Evolutionary conservation across 2,329 filamentous ascomycete genomes (phyloP).

Genomic region (Davidsoniella virescens): DNA sequence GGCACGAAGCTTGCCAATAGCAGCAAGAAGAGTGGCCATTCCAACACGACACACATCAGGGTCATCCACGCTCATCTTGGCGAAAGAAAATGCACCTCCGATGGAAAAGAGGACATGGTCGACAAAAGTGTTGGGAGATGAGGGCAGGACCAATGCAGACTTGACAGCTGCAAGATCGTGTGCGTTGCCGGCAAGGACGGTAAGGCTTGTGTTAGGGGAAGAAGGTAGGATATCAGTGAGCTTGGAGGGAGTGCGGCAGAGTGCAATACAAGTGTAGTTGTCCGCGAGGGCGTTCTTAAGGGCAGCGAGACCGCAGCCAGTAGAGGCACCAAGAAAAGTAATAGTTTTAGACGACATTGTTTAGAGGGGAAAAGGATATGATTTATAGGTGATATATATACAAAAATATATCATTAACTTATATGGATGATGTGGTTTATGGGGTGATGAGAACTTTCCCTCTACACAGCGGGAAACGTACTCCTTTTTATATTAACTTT

Average conservation of each 20-base stretch:
- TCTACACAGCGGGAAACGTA: no score
- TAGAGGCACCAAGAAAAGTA: slow-evolving; percentile 37
- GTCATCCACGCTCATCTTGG: slow-evolving; percentile 26
- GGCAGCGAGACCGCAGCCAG: slow-evolving; percentile 30
- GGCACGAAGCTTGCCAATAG: slow-evolving; percentile 20
- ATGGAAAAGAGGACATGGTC: slow-evolving; percentile 33
- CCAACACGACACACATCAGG: slow-evolving; percentile 31
- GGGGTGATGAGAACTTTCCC: no score
- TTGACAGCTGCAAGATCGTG: slow-evolving; percentile 25
- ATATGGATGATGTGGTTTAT: no score
- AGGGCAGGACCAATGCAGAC: slow-evolving; percentile 20
- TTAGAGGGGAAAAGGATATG: background rate
- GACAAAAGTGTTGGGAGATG: slow-evolving; percentile 21
- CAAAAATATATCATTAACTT: no score
- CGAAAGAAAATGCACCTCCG: slow-evolving; percentile 22
- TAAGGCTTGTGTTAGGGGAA: slow-evolving; percentile 19
- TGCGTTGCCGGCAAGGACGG: slow-evolving; percentile 31
- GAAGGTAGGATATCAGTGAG: slow-evolving; percentile 24
- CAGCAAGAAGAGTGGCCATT: slow-evolving; percentile 26
- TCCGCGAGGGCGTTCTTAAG: slow-evolving; percentile 29
- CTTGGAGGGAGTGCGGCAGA: slow-evolving; percentile 34
- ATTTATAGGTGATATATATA: no score
- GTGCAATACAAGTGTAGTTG: slow-evolving; percentile 30
- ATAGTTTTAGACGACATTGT: slow-evolving; percentile 21
- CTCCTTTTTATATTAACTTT: no score